These are phyloP conservation scores for Aspergillus sojae DNA, from an alignment of 2,329 filamentous ascomycete genomes.

Conservation along the genomic window DNA sequence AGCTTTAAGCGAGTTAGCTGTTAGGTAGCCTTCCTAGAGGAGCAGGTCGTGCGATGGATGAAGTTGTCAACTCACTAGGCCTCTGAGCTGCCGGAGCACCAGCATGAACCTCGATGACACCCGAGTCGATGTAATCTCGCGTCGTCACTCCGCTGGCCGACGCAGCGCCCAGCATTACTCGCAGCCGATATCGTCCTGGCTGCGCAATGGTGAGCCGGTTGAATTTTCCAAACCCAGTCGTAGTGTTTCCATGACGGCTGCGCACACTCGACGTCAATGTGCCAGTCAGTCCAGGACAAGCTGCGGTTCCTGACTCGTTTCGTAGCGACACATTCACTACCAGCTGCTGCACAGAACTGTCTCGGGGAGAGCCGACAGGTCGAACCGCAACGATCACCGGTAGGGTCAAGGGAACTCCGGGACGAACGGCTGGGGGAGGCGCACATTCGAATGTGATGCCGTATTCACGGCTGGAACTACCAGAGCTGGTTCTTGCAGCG, in stretches of 20 bases:
- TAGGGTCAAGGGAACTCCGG: constrained; percentile 31
- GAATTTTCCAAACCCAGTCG: constrained; percentile 35
- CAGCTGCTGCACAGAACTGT: constrained; percentile 28
- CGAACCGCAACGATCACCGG: constrained; percentile 35
- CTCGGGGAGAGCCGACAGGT: constrained; percentile 28
- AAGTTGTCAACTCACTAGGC: constrained; percentile 30
- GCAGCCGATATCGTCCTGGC: constrained; percentile 34
- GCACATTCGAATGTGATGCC: constrained; percentile 32
- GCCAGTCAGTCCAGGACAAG: constrained; percentile 28
- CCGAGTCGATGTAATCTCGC: constrained; percentile 34
- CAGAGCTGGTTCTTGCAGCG: constrained; percentile 4
- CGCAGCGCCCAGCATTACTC: constrained; percentile 35
- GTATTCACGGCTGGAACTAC: constrained; percentile 31
- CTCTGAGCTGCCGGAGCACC: constrained; percentile 29
- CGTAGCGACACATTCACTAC: constrained; percentile 32
- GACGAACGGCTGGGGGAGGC: constrained; percentile 30
- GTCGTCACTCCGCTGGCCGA: constrained; percentile 32
- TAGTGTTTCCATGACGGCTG: constrained; percentile 32
- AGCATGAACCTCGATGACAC: constrained; percentile 32
- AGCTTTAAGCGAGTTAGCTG: constrained; percentile 27
- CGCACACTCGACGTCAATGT: constrained; percentile 36
- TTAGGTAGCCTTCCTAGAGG: background rate
- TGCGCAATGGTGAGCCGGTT: constrained; percentile 29
- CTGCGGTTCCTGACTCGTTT: constrained; percentile 27
- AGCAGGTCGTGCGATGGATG: constrained; percentile 8